Evolutionary conservation across 495 filamentous ascomycete species (phyloP).

Genomic region (Penicillium robsamsonii): DNA sequence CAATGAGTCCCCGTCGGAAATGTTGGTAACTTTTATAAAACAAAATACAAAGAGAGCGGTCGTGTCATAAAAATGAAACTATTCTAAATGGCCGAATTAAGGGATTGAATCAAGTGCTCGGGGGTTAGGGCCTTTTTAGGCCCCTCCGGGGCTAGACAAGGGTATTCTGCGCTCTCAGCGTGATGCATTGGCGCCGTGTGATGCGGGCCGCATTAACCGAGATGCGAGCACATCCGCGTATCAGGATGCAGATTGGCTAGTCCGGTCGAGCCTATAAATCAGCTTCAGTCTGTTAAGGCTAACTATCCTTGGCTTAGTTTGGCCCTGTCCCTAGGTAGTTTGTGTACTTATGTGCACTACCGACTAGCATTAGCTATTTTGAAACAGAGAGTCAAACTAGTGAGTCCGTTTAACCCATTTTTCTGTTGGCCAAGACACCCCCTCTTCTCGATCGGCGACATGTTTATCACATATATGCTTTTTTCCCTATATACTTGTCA

Average conservation of each 20-base stretch:
- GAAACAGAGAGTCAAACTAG: background rate
- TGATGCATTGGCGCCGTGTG: constrained; percentile 2
- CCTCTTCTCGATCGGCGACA: background rate
- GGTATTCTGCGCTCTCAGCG: background rate
- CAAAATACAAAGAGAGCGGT: background rate
- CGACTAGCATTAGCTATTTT: background rate
- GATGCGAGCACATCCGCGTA: background rate
- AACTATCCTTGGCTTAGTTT: constrained; percentile 3
- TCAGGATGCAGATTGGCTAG: background rate
- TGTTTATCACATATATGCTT: background rate
- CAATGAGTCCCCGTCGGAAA: background rate
- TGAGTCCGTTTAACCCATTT: background rate
- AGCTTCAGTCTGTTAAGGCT: background rate
- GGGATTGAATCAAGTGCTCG: background rate
- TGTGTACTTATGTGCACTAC: background rate
- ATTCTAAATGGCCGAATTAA: background rate
- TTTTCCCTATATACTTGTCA: background rate
- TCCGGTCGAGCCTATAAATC: constrained; percentile 1
- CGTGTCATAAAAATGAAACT: background rate
- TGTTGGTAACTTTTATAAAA: background rate
- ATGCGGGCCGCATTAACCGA: background rate
- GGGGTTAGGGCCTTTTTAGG: background rate
- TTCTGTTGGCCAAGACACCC: background rate
- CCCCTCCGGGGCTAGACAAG: background rate
- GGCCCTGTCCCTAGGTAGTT: background rate